Evolutionary conservation across 352 stramenopile genomes (phyloP).

Genomic region (Pythium grandisporangium): DNA sequence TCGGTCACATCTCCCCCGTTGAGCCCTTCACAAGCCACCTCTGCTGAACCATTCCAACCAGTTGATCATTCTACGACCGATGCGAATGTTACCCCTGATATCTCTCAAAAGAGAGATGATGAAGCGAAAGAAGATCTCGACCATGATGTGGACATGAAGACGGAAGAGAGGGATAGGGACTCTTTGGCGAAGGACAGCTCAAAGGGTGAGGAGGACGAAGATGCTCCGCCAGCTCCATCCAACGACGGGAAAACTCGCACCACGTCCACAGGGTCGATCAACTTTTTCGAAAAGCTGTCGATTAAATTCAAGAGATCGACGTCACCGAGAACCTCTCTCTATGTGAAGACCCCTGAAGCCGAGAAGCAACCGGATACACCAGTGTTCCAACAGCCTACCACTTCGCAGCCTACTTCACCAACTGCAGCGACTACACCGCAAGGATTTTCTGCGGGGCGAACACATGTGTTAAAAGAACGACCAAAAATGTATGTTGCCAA

Average conservation of each 20-base stretch:
- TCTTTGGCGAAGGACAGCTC: constrained; percentile 4
- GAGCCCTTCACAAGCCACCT: constrained; percentile 10
- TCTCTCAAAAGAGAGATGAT: too few species aligned
- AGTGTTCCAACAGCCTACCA: neutral
- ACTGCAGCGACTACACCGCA: constrained; percentile 4
- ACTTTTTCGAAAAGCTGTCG: constrained; percentile 81
- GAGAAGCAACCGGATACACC: constrained; percentile 10
- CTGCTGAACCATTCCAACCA: too few species aligned
- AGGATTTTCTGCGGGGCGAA: constrained; percentile 5
- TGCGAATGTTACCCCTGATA: too few species aligned
- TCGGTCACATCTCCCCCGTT: constrained; percentile 3
- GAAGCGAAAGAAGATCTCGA: constrained; percentile 6
- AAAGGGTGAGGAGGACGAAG: constrained; percentile 25
- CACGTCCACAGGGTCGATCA: constrained; percentile 37
- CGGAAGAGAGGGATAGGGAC: too few species aligned
- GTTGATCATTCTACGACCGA: too few species aligned
- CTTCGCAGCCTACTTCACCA: constrained; percentile 3
- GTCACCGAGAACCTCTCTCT: constrained; percentile 26
- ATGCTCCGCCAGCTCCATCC: constrained; percentile 5
- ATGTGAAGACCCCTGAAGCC: constrained; percentile 8
- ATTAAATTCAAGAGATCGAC: constrained; percentile 71
- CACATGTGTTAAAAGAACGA: constrained; percentile 47
- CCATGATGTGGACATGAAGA: too few species aligned
- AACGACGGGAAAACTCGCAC: constrained; percentile 2
- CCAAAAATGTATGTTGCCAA: constrained; percentile 77